Percentiles rank a stretch among this genome's conserved stretches.
These are phyloP conservation scores for Rhodamnia argentea DNA, from an alignment of 345 rosid genomes.

Conservation along the genomic window DNA sequence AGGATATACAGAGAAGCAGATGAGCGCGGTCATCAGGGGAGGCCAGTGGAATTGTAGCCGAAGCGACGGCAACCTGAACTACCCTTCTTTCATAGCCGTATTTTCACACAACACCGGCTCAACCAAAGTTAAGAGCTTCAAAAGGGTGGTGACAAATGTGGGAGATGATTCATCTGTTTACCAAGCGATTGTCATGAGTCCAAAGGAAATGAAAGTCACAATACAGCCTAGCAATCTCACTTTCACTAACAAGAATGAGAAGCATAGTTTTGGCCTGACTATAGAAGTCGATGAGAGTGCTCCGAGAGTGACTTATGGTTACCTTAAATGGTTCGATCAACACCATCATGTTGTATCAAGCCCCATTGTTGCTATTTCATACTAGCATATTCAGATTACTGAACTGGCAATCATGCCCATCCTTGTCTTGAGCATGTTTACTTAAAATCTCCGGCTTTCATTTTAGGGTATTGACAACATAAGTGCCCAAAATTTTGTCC, in stretches of 20 bases:
- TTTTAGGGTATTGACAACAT: background rate
- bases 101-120: conserved; percentile 7
- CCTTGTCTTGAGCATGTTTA: background rate
- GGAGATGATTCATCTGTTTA: conserved; percentile 16
- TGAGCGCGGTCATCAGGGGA: conserved; percentile 19
- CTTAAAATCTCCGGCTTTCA: background rate
- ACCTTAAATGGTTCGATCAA: conserved; percentile 33
- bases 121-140: conserved; percentile 9
- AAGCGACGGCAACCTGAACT: background rate
- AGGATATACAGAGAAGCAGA: conserved; percentile 18
- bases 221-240: conserved; percentile 8
- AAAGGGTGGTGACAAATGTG: conserved; percentile 15
- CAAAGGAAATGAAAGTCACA: conserved; percentile 2
- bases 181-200: background rate
- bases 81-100: conserved; percentile 1
- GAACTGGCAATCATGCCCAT: background rate
- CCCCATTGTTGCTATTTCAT: background rate
- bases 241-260: conserved; percentile 4
- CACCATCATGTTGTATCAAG: background rate
- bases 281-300: conserved; percentile 2
- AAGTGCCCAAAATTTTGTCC: background rate
- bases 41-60: conserved; percentile 22
- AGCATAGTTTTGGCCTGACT: background rate
- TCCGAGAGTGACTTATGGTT: conserved; percentile 9
- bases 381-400: background rate